Conservation (phyloP, 2,329 filamentous ascomycete genomes). For the Fusarium austroafricanum region DNA sequence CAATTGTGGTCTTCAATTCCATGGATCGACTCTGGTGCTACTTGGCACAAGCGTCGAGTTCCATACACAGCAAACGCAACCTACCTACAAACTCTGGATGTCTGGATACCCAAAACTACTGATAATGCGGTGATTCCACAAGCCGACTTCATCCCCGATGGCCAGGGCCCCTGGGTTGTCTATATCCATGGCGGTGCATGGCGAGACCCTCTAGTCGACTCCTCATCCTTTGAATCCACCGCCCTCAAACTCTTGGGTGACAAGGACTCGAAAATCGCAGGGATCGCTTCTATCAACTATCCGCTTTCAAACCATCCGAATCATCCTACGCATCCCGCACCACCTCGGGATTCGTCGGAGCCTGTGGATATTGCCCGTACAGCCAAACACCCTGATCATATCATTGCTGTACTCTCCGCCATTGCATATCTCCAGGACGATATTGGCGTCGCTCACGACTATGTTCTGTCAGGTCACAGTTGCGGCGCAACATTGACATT, state of each 20-base stretch:
- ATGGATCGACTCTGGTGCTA: not conserved
- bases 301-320: conserved; percentile 7
- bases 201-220: conserved; percentile 14
- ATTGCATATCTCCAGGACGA: conserved; percentile 1
- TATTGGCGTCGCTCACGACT: not conserved
- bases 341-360: not conserved
- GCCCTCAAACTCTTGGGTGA: not conserved
- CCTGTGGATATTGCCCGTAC: not conserved
- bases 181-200: conserved; percentile 17
- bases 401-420: not conserved
- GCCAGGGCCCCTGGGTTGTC: not conserved
- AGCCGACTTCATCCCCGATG: fast-evolving
- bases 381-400: conserved; percentile 7
- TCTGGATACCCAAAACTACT: not conserved
- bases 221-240: not conserved
- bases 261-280: not conserved
- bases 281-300: not conserved
- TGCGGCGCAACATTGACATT: not conserved
- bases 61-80: not conserved
- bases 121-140: fast-evolving
- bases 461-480: not conserved
- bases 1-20: not conserved
- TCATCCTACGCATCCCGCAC: not conserved
- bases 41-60: not conserved
- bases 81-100: not conserved